A percentile compares a stretch with the other conserved stretches of the same genome.
phyloP scores from a whole-genome alignment of 768 basidiomycete genomes.

The Crucibulum laeve region DNA sequence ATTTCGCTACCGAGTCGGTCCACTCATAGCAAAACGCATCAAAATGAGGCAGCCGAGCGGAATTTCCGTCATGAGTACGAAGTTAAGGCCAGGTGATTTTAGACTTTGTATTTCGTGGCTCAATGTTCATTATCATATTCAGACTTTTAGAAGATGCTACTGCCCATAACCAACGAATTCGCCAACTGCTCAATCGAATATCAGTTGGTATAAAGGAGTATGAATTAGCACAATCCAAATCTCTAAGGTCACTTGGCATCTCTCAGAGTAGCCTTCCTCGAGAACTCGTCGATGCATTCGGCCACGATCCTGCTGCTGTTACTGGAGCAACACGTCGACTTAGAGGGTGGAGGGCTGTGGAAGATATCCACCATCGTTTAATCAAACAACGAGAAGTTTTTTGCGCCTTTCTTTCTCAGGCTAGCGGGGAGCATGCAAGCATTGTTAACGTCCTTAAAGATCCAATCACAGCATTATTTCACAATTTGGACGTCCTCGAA shows the following conservation, averaged over 20 bases:
- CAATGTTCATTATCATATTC: background rate
- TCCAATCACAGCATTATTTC: constrained; percentile 46
- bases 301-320: constrained; percentile 75
- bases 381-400: constrained; percentile 56
- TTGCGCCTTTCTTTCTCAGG: constrained; percentile 35
- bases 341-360: constrained; percentile 68
- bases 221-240: constrained; percentile 50
- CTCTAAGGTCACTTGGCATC: constrained; percentile 44
- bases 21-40: background rate
- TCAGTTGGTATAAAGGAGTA: constrained; percentile 62
- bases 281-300: constrained; percentile 70
- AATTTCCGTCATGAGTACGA: constrained; percentile 55
- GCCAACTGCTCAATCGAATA: constrained; percentile 65
- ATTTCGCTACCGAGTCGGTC: background rate
- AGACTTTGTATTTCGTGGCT: background rate
- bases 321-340: constrained; percentile 59
- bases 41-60: constrained; percentile 36
- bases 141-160: constrained; percentile 60
- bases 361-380: constrained; percentile 67
- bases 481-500: constrained; percentile 48
- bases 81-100: constrained; percentile 46
- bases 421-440: constrained; percentile 13
- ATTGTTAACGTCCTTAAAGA: constrained; percentile 46
- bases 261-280: constrained; percentile 48
- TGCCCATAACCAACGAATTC: constrained; percentile 61